phyloP scores from a whole-genome alignment of 2,329 filamentous ascomycete species.

The Aurifilum marmelostoma region DNA sequence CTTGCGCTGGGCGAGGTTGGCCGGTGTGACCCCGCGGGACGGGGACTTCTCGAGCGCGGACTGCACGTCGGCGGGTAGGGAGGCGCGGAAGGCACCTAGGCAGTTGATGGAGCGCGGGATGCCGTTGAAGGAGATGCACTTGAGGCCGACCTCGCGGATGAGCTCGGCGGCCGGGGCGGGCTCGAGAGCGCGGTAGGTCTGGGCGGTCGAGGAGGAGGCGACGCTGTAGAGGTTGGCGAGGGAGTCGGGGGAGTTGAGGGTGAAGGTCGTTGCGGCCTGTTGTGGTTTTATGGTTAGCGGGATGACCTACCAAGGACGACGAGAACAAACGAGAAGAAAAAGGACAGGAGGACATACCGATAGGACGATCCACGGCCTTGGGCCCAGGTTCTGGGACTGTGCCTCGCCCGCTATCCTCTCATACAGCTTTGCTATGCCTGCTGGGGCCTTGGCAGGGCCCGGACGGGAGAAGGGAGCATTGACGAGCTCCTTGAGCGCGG shows the following conservation, averaged over 20 bases:
- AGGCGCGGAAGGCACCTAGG: constrained; percentile 70
- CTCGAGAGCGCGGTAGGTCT: constrained; percentile 30
- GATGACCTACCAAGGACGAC: not conserved
- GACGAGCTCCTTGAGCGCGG: constrained; percentile 72
- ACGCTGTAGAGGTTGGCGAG: constrained; percentile 65
- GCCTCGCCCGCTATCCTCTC: constrained; percentile 67
- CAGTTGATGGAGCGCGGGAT: constrained; percentile 85
- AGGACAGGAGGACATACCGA: constrained; percentile 49
- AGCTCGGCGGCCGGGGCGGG: constrained; percentile 64
- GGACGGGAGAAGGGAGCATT: constrained; percentile 70
- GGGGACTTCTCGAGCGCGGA: constrained; percentile 57
- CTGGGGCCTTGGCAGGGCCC: constrained; percentile 65
- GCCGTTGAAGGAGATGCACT: constrained; percentile 80
- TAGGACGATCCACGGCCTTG: constrained; percentile 67
- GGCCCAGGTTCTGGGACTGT: constrained; percentile 61
- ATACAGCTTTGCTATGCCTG: constrained; percentile 66
- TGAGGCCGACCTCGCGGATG: constrained; percentile 75
- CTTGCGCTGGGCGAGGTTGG: constrained; percentile 59
- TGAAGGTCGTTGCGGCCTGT: constrained; percentile 80
- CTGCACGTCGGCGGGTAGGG: constrained; percentile 61
- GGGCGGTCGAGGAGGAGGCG: constrained; percentile 40
- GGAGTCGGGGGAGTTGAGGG: constrained; percentile 82
- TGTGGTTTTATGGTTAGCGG: not conserved
- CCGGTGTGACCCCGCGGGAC: constrained; percentile 55
- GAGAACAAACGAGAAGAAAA: not conserved